Evolutionary conservation across 768 basidiomycete species (phyloP).

Genomic region (Clavaria fumosa): DNA sequence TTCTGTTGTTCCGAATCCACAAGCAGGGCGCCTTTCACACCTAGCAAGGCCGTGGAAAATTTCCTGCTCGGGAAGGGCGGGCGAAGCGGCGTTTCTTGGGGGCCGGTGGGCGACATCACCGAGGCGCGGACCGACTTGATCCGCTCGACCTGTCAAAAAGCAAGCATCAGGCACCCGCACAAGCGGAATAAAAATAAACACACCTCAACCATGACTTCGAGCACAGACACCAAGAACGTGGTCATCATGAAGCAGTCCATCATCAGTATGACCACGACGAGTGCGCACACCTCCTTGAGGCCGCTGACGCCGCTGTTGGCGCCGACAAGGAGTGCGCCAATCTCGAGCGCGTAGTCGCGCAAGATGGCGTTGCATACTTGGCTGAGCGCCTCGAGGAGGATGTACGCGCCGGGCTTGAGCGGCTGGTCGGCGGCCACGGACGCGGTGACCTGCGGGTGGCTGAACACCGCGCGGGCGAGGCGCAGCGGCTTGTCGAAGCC

Average conservation of each 20-base stretch:
- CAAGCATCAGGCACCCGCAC: slow-evolving; percentile 6
- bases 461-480: slow-evolving; percentile 80
- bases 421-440: slow-evolving; percentile 18
- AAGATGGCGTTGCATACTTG: slow-evolving; percentile 73
- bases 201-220: slow-evolving; percentile 95
- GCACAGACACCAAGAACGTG: slow-evolving; percentile 78
- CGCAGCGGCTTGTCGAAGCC: slow-evolving; percentile 97
- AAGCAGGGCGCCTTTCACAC: slow-evolving; percentile 31
- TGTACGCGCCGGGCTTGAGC: slow-evolving; percentile 68
- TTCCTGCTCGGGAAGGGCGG: slow-evolving; percentile 7
- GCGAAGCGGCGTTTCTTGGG: background rate
- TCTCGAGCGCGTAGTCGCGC: slow-evolving; percentile 85
- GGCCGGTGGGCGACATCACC: slow-evolving; percentile 21
- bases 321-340: slow-evolving; percentile 77
- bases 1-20: slow-evolving; percentile 18
- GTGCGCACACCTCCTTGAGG: slow-evolving; percentile 84
- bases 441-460: slow-evolving; percentile 50
- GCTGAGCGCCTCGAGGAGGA: slow-evolving; percentile 73
- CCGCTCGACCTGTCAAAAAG: slow-evolving; percentile 40
- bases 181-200: slow-evolving; percentile 11
- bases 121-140: slow-evolving; percentile 45
- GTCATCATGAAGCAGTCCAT: slow-evolving; percentile 82
- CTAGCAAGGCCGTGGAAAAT: slow-evolving; percentile 18
- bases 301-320: slow-evolving; percentile 80
- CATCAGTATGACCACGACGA: slow-evolving; percentile 76